A percentile compares a stretch with the other conserved stretches of the same genome.
These are phyloP conservation scores for Grammothele lineata DNA, from an alignment of 768 basidiomycete genomes.

Conservation along the genomic window DNA sequence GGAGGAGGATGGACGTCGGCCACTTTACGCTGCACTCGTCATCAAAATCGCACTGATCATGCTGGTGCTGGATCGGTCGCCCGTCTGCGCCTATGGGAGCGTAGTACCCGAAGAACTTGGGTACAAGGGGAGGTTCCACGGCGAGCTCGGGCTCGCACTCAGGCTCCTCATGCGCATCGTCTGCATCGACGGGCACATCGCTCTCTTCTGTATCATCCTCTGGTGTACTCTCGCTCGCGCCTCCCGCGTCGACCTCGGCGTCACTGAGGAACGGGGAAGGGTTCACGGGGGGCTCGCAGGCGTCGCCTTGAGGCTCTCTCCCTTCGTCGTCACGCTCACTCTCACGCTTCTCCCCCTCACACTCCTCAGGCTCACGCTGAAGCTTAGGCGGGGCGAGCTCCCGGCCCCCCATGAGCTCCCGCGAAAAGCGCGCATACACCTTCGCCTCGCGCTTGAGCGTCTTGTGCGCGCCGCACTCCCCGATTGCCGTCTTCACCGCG, in stretches of 20 bases:
- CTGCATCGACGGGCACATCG: neutral
- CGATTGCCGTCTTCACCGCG: constrained; percentile 23
- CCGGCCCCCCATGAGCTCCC: constrained; percentile 47
- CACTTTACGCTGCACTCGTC: neutral
- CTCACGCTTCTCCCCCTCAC: too few relatives aligned
- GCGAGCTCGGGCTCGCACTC: neutral
- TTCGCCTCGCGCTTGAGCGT: constrained; percentile 33
- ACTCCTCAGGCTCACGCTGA: too few relatives aligned
- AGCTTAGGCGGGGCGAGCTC: constrained; percentile 35
- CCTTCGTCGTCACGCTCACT: too few relatives aligned
- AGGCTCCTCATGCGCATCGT: neutral
- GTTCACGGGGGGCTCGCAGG: too few relatives aligned
- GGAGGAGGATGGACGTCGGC: constrained; percentile 38
- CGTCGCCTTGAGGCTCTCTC: too few relatives aligned
- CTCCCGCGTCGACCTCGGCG: too few relatives aligned
- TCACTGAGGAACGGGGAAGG: too few relatives aligned
- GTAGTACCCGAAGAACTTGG: constrained; percentile 67
- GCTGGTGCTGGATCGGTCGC: constrained; percentile 5
- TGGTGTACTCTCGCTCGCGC: too few relatives aligned
- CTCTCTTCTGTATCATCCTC: too few relatives aligned
- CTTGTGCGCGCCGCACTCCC: constrained; percentile 5
- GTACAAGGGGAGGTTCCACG: constrained; percentile 39
- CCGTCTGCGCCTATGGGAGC: constrained; percentile 7
- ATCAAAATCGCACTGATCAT: neutral
- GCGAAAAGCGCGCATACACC: constrained; percentile 43